phyloP scores from a whole-genome alignment of 1,284 basidiomycete genomes.

The Cutaneotrichosporon sp. region DNA sequence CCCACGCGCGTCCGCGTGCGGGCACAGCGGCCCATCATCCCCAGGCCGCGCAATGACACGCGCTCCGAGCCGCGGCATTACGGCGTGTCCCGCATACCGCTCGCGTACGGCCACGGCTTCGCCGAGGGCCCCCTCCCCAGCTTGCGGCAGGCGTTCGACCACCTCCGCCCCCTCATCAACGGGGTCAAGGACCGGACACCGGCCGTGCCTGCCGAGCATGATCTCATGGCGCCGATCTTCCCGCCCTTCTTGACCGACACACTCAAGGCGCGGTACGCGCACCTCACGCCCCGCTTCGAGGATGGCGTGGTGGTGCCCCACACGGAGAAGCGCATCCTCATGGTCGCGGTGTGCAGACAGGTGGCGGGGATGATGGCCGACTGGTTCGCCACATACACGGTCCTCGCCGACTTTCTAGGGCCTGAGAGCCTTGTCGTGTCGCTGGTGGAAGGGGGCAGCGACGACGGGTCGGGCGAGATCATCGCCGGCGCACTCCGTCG shows the following conservation, averaged over 20 bases:
- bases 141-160: constrained; percentile 40
- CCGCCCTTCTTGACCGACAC: constrained; percentile 40
- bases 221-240: constrained; percentile 41
- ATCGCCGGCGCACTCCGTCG: constrained; percentile 39
- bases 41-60: constrained; percentile 16
- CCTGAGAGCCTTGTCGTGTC: constrained; percentile 46
- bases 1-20: too few relatives aligned
- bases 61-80: constrained; percentile 19
- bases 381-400: constrained; percentile 51
- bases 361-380: constrained; percentile 51
- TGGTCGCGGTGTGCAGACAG: constrained; percentile 46
- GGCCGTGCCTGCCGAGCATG: constrained; percentile 42
- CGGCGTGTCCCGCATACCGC: constrained; percentile 28
- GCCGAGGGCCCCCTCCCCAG: constrained; percentile 31
- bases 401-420: constrained; percentile 47
- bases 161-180: constrained; percentile 36
- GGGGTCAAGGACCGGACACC: constrained; percentile 35
- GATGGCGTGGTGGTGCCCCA: constrained; percentile 31
- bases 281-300: constrained; percentile 38
- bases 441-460: constrained; percentile 44
- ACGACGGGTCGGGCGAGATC: constrained; percentile 38
- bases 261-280: constrained; percentile 39
- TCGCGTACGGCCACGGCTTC: constrained; percentile 32
- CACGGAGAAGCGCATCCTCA: constrained; percentile 36
- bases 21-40: too few relatives aligned